Evolutionary conservation across 192 early-diverging fungal species (phyloP), one percentile per base, ranked within the genome.

Genomic region (Paraglomus brasilianum): DNA sequence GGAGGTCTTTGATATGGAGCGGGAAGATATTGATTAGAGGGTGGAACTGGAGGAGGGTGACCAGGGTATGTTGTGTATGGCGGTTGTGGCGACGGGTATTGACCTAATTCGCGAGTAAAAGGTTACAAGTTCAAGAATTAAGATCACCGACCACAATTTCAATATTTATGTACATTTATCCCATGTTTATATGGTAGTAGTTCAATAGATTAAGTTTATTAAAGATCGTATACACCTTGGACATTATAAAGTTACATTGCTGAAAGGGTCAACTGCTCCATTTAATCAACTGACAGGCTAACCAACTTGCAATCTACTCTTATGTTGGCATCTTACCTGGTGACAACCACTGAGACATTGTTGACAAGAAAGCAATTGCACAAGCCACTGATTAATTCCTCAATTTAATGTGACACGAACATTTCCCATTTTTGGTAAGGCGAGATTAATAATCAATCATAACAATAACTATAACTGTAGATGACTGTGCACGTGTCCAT

Each of bases 341-440:
- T 41, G 66, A 41, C n/a, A 69, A 15, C 66, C 66, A 69, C 38
- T 69, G 66, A 14, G 66, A 69, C 66, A 69, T 69, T 24, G 14
- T 69, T 38, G 56, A 43, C 49, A 21, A 21, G 22, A 51, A 19
- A 21, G 49, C 17, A 51, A 51, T 21, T 51, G 17, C n/a, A 19
- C 61, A 42, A 63, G 47, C 13, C 19, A 17, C 61, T 63, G 14
- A 21, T 14, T 45, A 46, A 46, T 36, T 45, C 41, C 39, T 63
- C 6, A 47, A 14, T 40, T 47, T 63, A 21, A 24, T 47, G 11
- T 47, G 61, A 21, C 61, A 30, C 47, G 47, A 22, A 7, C 38
- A 24, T 44, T 15, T 17, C 40, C 9, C 40, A 61, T 43, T 11
- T 19, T n/a, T 47, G 43, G 13, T 30, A 30, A 30, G 30, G 30